phyloP scores from a whole-genome alignment of 192 early-diverging fungal genomes.

The Radiomyces spectabilis region DNA sequence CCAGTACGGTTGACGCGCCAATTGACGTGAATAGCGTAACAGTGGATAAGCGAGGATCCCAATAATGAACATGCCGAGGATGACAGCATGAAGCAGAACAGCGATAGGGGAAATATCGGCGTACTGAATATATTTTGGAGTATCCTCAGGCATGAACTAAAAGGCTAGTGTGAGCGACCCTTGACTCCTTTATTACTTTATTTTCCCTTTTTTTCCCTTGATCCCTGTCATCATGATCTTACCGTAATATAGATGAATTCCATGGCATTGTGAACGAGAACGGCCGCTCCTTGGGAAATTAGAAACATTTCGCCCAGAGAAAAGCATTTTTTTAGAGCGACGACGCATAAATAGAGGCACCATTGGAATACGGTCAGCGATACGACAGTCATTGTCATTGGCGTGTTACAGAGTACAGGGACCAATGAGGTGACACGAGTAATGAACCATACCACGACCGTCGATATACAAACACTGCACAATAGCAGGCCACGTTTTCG shows the following conservation, averaged over 20 bases:
- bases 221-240: conserved; percentile 3
- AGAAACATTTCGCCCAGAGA: conserved; percentile 62
- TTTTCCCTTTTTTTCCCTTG: no score
- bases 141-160: no score
- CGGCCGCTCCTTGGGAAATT: conserved; percentile 45
- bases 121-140: conserved; percentile 11
- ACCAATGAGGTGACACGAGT: conserved; percentile 8
- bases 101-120: conserved; percentile 24
- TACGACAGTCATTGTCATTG: conserved; percentile 6
- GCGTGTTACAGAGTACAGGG: conserved; percentile 1
- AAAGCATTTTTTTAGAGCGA: conserved; percentile 36
- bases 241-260: conserved; percentile 33
- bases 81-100: conserved; percentile 50
- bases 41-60: conserved; percentile 46
- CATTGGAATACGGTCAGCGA: conserved; percentile 20
- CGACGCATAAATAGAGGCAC: conserved; percentile 22
- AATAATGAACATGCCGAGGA: conserved; percentile 65
- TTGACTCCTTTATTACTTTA: no score
- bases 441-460: conserved; percentile 12
- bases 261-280: conserved; percentile 40
- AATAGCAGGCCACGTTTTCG: conserved; percentile 23
- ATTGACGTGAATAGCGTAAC: conserved; percentile 36
- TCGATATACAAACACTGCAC: conserved; percentile 13
- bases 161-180: no score
- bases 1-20: conserved; percentile 44